phyloP scores from a whole-genome alignment of 257 asterid genomes.

The Paulownia fortunei region DNA sequence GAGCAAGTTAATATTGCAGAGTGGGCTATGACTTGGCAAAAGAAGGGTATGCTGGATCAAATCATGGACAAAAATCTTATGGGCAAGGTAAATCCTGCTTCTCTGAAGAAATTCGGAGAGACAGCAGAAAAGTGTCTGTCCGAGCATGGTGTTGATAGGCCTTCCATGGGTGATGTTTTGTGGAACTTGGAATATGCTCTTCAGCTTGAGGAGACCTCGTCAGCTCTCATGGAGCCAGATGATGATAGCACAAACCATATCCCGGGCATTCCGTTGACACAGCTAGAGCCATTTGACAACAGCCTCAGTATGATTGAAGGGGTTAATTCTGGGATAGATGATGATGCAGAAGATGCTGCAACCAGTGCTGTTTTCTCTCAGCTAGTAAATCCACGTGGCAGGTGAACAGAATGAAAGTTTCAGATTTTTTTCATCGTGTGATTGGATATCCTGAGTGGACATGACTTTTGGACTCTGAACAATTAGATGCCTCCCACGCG shows the following conservation, averaged over 20 bases:
- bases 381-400: constrained; percentile 82
- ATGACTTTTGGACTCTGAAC: constrained; percentile 19
- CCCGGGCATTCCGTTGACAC: constrained; percentile 53
- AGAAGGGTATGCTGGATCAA: constrained; percentile 79
- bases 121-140: constrained; percentile 77
- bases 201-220: constrained; percentile 79
- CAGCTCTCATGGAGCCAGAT: constrained; percentile 67
- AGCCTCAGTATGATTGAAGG: constrained; percentile 69
- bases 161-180: constrained; percentile 82
- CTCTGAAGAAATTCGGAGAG: constrained; percentile 79
- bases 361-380: constrained; percentile 80
- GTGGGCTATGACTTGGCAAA: constrained; percentile 88
- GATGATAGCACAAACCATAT: constrained; percentile 75
- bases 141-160: constrained; percentile 80
- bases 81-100: constrained; percentile 70
- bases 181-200: constrained; percentile 86
- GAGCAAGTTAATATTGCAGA: constrained; percentile 86
- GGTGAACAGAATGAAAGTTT: constrained; percentile 41
- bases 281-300: constrained; percentile 62
- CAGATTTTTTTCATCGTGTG: not conserved
- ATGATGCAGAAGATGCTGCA: constrained; percentile 70
- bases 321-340: constrained; percentile 61
- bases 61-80: constrained; percentile 67
- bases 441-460: constrained; percentile 2
- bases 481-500: constrained; percentile 25